Conservation (phyloP, 495 filamentous ascomycete species). For the Aspergillus bridgeri region DNA sequence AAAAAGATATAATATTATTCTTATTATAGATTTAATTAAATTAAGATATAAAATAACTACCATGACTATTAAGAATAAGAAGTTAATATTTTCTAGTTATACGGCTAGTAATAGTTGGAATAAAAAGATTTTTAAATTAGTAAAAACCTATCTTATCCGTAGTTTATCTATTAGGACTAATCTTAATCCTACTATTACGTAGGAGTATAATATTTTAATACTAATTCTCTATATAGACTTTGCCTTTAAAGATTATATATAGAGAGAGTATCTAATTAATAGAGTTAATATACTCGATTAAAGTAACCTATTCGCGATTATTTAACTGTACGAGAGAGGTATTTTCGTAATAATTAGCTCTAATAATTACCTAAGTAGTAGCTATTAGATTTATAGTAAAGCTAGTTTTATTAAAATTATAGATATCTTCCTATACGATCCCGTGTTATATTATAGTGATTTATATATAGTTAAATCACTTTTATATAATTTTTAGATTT, state of each 20-base stretch:
- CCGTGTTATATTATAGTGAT: too few relatives aligned
- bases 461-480: too few relatives aligned
- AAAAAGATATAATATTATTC: too few relatives aligned
- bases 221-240: slow-evolving; percentile 8
- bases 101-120: too few relatives aligned
- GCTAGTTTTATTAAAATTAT: too few relatives aligned
- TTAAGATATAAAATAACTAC: slow-evolving; percentile 20
- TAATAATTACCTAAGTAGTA: slow-evolving; percentile 24
- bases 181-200: too few relatives aligned
- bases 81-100: slow-evolving; percentile 14
- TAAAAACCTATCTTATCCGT: slow-evolving; percentile 20
- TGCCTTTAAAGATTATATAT: slow-evolving; percentile 27
- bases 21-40: slow-evolving; percentile 7
- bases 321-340: slow-evolving; percentile 28
- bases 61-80: slow-evolving; percentile 26
- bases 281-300: slow-evolving; percentile 33
- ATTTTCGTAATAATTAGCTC: slow-evolving; percentile 22
- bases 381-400: slow-evolving; percentile 17
- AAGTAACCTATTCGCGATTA: slow-evolving; percentile 39
- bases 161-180: slow-evolving; percentile 29
- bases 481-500: too few relatives aligned
- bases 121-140: slow-evolving; percentile 17
- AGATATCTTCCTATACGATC: too few relatives aligned
- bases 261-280: slow-evolving; percentile 18
- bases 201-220: slow-evolving; percentile 7